Percentiles rank a stretch among this genome's conserved stretches.
Conservation (phyloP, 768 basidiomycete genomes). For the Trametes coccinea region DNA sequence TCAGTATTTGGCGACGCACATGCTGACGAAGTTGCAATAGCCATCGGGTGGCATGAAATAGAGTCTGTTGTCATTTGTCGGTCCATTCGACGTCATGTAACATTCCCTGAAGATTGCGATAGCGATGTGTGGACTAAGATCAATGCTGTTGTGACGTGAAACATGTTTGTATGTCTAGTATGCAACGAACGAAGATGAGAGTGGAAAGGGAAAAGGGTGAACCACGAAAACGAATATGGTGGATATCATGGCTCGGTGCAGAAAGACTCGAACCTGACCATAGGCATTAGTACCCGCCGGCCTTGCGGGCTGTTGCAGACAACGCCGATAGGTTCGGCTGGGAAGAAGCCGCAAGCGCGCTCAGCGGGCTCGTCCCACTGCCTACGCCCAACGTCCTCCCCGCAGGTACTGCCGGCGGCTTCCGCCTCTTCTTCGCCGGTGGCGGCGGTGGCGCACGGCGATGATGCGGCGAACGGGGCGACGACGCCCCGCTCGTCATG, state of each 20-base stretch:
- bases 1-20: background rate
- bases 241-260: no score
- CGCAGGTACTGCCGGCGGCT: constrained; percentile 67
- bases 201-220: no score
- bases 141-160: no score
- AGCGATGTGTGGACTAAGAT: no score
- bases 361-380: constrained; percentile 4
- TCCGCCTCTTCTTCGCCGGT: constrained; percentile 59
- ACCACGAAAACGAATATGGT: no score
- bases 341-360: constrained; percentile 11
- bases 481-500: constrained; percentile 6
- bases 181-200: no score
- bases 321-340: constrained; percentile 16
- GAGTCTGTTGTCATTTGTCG: no score
- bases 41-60: background rate
- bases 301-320: constrained; percentile 3
- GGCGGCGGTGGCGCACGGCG: constrained; percentile 61
- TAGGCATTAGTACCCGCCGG: background rate
- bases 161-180: no score
- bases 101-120: no score
- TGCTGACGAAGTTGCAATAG: constrained; percentile 15
- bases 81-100: no score
- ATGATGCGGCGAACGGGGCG: constrained; percentile 13
- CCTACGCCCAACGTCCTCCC: constrained; percentile 16
- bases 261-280: no score